Base-by-base conservation (phyloP, 2,329 filamentous ascomycete genomes). In the Phialemonium atrogriseum region DNA sequence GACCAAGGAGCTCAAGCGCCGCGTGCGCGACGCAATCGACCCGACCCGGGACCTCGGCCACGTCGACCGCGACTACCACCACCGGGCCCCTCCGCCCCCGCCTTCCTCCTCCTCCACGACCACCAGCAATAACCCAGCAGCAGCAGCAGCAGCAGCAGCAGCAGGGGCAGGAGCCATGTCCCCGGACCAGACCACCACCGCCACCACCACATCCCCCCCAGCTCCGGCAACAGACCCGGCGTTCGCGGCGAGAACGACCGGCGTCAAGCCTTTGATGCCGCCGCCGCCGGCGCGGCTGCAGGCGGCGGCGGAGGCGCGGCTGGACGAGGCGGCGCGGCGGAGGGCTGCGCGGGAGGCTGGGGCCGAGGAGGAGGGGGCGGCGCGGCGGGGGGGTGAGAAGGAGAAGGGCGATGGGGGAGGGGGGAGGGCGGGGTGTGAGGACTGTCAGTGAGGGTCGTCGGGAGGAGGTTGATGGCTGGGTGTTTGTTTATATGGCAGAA, bases 1-100 rank as follows among this genome's bases (percentile, higher is more conserved):
- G 61, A 87, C 84, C 3, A 94, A 95, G 59, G 80, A 89, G 44
- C 69, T 95, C 25, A 95, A 96, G 62, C 77, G 86, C 37, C 70
- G 80, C 11, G 76, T 95, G 5, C 68, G 89, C 36, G 84, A 95
- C 59, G 68, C 84, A 31, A 78, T 95, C 45, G 80, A 91, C 48
- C 89, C 88, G 0, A 66, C 63, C 1, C 70, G 82, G 39, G 73
- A 89, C 49, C 61, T 95, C 32, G 89, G 89, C 0, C 89, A 96
- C 59, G 80, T 86, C 15, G 83, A 88, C 54, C 65, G 74, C 33
- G 55, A 68, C 32, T 51, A 66, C 28, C 36, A n/a, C n/a, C n/a
- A n/a, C n/a, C n/a, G n/a, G n/a, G n/a, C n/a, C n/a, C n/a, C n/a
- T n/a, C n/a, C n/a, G n/a, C n/a, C n/a, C n/a, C n/a, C n/a, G n/a